A percentile compares a stretch with the other conserved stretches of the same genome.
phyloP scores from a whole-genome alignment of 192 early-diverging fungal species.

The Coemansia sp. region DNA sequence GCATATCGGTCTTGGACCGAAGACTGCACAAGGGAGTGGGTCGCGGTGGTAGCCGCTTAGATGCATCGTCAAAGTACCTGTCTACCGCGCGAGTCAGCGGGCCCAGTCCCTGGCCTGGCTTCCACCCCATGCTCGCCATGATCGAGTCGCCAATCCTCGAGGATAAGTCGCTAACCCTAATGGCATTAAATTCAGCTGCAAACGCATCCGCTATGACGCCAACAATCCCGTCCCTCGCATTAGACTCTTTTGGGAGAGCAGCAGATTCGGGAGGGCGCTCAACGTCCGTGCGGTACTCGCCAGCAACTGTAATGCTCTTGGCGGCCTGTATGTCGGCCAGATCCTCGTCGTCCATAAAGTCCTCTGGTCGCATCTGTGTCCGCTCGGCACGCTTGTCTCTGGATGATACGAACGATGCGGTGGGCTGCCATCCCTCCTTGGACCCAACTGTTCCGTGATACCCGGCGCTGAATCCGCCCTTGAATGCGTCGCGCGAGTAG shows the following conservation, averaged over 20 bases:
- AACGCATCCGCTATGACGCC: constrained; percentile 16
- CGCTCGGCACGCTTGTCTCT: constrained; percentile 62
- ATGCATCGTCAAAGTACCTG: not conserved
- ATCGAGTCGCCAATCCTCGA: constrained; percentile 60
- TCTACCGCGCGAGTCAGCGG: constrained; percentile 42
- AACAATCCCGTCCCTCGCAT: not conserved
- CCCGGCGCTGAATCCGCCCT: constrained; percentile 93
- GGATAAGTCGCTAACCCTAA: not conserved
- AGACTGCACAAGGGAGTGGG: not conserved
- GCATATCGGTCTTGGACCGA: constrained; percentile 4
- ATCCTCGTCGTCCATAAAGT: constrained; percentile 99
- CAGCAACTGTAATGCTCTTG: constrained; percentile 2
- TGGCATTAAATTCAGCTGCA: constrained; percentile 17
- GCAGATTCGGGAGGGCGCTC: not conserved
- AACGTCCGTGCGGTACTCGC: not conserved
- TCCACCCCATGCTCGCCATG: constrained; percentile 85
- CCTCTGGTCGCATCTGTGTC: constrained; percentile 63
- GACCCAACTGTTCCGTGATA: constrained; percentile 97
- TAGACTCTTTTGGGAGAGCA: not conserved
- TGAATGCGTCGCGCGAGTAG: constrained; percentile 91
- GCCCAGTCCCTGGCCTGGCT: constrained; percentile 85
- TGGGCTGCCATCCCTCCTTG: constrained; percentile 76
- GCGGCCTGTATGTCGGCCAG: constrained; percentile 57
- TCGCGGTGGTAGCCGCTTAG: constrained; percentile 6
- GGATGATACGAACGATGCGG: constrained; percentile 78